Evolutionary conservation across 306 rosid genomes (phyloP).

Genomic region (Begonia loranthoides): DNA sequence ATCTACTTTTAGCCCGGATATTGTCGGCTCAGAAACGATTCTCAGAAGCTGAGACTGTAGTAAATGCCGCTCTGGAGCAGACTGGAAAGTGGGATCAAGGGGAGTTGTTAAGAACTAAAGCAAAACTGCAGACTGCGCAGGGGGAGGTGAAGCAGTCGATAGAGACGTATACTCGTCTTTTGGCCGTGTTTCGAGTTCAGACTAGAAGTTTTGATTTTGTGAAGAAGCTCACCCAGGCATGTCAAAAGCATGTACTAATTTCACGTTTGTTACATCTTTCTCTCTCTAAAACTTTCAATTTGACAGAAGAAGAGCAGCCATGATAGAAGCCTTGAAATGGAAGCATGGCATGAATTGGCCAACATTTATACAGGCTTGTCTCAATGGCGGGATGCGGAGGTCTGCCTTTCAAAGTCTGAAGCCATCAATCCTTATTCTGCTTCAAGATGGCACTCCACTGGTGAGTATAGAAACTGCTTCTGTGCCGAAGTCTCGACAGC

Average conservation of each 20-base stretch:
- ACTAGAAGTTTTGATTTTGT: constrained; percentile 32
- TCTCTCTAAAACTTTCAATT: constrained; percentile 2
- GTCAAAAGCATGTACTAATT: not conserved
- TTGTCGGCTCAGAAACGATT: constrained; percentile 70
- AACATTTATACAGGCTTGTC: constrained; percentile 51
- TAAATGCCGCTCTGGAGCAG: constrained; percentile 78
- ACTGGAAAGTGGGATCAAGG: constrained; percentile 90
- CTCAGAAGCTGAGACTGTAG: constrained; percentile 59
- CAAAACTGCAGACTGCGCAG: constrained; percentile 72
- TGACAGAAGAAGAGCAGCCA: constrained; percentile 36
- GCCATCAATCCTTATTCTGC: constrained; percentile 79
- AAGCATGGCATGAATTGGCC: constrained; percentile 86
- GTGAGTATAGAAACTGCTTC: constrained; percentile 15
- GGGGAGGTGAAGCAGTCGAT: constrained; percentile 54
- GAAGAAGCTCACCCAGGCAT: constrained; percentile 54
- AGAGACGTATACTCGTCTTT: constrained; percentile 60
- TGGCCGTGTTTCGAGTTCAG: constrained; percentile 76
- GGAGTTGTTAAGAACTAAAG: constrained; percentile 66
- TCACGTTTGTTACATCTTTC: not conserved
- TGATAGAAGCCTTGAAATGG: constrained; percentile 68
- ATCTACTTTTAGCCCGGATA: constrained; percentile 58
- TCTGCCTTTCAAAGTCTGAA: constrained; percentile 65
- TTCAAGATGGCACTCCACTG: constrained; percentile 71
- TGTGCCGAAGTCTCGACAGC: too few species aligned
- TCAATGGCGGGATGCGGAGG: constrained; percentile 78